A percentile compares a stretch with the other conserved stretches of the same genome.
These are phyloP conservation scores for Musa troglodytarum DNA, from an alignment of 176 grass and related monocot species.

Conservation along the genomic window DNA sequence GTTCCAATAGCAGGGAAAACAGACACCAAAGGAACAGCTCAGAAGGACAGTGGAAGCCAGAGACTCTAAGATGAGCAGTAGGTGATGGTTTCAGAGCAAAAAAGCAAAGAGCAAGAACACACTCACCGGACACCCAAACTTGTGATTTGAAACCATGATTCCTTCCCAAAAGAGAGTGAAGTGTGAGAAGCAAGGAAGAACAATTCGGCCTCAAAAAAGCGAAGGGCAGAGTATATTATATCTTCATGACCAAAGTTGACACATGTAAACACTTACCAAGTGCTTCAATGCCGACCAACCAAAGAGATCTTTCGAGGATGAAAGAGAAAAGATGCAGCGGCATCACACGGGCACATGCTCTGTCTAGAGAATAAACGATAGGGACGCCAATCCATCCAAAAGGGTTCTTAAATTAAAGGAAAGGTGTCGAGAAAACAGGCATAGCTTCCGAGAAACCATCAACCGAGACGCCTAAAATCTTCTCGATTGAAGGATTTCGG, in stretches of 20 bases:
- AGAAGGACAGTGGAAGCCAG: background rate
- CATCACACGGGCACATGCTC: background rate
- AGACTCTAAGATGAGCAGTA: too few species aligned
- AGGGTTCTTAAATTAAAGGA: background rate
- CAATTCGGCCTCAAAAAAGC: background rate
- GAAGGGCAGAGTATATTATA: background rate
- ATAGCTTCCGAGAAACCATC: background rate
- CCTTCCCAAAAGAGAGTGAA: background rate
- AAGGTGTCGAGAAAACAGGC: background rate
- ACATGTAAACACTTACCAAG: background rate
- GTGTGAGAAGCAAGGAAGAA: background rate
- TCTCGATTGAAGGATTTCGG: background rate
- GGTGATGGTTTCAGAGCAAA: too few species aligned
- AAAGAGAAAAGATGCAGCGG: background rate
- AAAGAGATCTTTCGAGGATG: background rate
- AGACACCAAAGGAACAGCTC: background rate
- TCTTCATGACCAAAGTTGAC: background rate
- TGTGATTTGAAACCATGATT: background rate
- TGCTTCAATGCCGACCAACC: background rate
- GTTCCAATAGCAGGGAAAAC: background rate
- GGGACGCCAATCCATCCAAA: background rate
- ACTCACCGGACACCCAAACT: background rate
- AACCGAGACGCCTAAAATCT: background rate
- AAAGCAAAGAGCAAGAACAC: background rate
- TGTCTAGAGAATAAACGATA: background rate